A percentile compares a stretch with the other conserved stretches of the same genome.
Evolutionary conservation across 2,329 filamentous ascomycete species (phyloP).

Genomic region (Botrytis tulipae): DNA sequence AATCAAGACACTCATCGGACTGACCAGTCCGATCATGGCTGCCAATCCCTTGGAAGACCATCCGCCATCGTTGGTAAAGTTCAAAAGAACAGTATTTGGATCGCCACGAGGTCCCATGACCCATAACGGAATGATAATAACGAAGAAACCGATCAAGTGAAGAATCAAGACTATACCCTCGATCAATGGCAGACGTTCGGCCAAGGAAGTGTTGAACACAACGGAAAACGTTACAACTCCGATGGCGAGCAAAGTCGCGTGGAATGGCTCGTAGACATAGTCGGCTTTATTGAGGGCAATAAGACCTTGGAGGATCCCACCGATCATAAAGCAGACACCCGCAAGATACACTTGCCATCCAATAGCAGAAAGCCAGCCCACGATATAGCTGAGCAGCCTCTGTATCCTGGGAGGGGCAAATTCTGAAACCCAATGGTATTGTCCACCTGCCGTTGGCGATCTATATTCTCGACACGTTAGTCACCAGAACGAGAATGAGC

Average conservation of each 20-base stretch:
- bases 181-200: slow-evolving; percentile 42
- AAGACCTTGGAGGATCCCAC: slow-evolving; percentile 47
- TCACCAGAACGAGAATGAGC: neutral
- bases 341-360: slow-evolving; percentile 48
- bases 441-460: slow-evolving; percentile 56
- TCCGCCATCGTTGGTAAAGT: slow-evolving; percentile 37
- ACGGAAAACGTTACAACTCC: slow-evolving; percentile 44
- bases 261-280: slow-evolving; percentile 42
- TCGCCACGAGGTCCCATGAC: slow-evolving; percentile 27
- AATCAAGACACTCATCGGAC: slow-evolving; percentile 36
- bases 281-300: slow-evolving; percentile 38
- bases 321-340: slow-evolving; percentile 42
- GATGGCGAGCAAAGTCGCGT: slow-evolving; percentile 45
- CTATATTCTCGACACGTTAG: slow-evolving; percentile 14
- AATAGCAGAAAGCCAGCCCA: slow-evolving; percentile 46
- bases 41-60: slow-evolving; percentile 39
- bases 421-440: slow-evolving; percentile 57
- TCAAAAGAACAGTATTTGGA: slow-evolving; percentile 34
- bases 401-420: slow-evolving; percentile 49
- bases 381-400: slow-evolving; percentile 53
- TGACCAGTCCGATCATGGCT: slow-evolving; percentile 42
- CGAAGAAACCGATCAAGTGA: slow-evolving; percentile 48
- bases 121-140: slow-evolving; percentile 44
- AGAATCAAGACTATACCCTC: slow-evolving; percentile 45
- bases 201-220: slow-evolving; percentile 46